Percentiles rank a stretch among this genome's conserved stretches.
Evolutionary conservation across 2,329 filamentous ascomycete species (phyloP).

Genomic region (Pseudogymnoascus sp.): DNA sequence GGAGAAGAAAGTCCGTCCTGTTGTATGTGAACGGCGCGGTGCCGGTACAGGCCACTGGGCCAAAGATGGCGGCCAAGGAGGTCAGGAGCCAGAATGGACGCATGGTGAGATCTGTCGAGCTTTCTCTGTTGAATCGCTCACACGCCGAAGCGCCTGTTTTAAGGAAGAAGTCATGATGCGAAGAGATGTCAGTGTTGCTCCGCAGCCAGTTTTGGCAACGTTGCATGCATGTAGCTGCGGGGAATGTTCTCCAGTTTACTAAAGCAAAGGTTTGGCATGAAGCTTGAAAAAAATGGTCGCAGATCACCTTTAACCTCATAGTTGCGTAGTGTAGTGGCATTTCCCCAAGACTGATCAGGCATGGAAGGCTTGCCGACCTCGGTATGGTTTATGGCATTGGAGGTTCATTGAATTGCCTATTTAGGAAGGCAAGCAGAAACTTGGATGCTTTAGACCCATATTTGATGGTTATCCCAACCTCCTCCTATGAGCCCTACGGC

Average conservation of each 20-base stretch:
- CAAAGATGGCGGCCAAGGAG: not conserved
- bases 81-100: not conserved
- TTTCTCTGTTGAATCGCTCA: not conserved
- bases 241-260: not conserved
- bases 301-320: not conserved
- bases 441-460: not conserved
- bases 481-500: not conserved
- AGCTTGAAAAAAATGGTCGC: not conserved
- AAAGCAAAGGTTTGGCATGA: not conserved
- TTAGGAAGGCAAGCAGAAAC: not conserved
- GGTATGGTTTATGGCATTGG: not conserved
- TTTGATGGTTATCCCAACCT: not conserved
- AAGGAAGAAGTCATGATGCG: not conserved
- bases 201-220: not conserved
- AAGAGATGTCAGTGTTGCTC: not conserved
- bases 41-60: not conserved
- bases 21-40: conserved; percentile 32
- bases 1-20: conserved; percentile 31
- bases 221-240: not conserved
- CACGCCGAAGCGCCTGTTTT: not conserved
- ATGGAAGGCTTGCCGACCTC: not conserved
- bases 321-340: not conserved
- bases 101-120: not conserved
- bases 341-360: not conserved
- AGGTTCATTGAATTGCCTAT: not conserved